Conservation (phyloP, 2,329 filamentous ascomycete genomes). For the Cladophialophora immunda region DNA sequence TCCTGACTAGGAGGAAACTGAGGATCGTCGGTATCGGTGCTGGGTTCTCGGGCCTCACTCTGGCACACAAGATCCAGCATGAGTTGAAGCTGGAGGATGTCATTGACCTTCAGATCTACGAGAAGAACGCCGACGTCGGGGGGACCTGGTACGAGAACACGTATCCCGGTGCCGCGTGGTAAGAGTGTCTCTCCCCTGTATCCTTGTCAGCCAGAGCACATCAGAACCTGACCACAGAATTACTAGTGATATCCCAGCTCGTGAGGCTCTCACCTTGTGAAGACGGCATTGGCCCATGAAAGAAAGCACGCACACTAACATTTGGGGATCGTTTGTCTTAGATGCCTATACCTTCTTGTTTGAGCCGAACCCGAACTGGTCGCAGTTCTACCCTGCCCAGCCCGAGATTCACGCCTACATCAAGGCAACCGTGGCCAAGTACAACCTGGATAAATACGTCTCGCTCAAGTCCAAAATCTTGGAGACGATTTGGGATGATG, state of each 20-base stretch:
- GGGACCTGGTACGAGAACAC: slow-evolving; percentile 53
- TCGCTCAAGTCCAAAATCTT: slow-evolving; percentile 41
- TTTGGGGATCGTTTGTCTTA: slow-evolving; percentile 11
- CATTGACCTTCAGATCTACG: slow-evolving; percentile 45
- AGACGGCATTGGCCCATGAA: slow-evolving; percentile 16
- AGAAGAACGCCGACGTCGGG: slow-evolving; percentile 49
- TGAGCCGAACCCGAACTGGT: slow-evolving; percentile 45
- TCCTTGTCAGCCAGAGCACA: slow-evolving; percentile 16
- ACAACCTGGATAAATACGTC: slow-evolving; percentile 42
- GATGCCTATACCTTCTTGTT: slow-evolving; percentile 47
- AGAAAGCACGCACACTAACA: slow-evolving; percentile 15
- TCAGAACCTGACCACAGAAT: slow-evolving; percentile 18
- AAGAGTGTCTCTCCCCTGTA: slow-evolving; percentile 12
- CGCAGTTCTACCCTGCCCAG: slow-evolving; percentile 37
- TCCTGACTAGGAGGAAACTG: slow-evolving; percentile 33
- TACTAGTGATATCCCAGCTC: slow-evolving; percentile 50
- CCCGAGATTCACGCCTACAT: slow-evolving; percentile 44
- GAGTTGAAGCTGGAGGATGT: slow-evolving; percentile 38
- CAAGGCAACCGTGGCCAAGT: slow-evolving; percentile 35
- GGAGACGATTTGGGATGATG: slow-evolving; percentile 44
- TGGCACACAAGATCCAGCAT: slow-evolving; percentile 31
- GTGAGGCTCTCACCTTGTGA: slow-evolving; percentile 16
- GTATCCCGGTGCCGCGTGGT: slow-evolving; percentile 52
- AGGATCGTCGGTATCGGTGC: slow-evolving; percentile 38
- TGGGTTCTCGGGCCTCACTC: slow-evolving; percentile 35